phyloP scores from a whole-genome alignment of 495 filamentous ascomycete genomes.

The Podospora pseudoanserina region DNA sequence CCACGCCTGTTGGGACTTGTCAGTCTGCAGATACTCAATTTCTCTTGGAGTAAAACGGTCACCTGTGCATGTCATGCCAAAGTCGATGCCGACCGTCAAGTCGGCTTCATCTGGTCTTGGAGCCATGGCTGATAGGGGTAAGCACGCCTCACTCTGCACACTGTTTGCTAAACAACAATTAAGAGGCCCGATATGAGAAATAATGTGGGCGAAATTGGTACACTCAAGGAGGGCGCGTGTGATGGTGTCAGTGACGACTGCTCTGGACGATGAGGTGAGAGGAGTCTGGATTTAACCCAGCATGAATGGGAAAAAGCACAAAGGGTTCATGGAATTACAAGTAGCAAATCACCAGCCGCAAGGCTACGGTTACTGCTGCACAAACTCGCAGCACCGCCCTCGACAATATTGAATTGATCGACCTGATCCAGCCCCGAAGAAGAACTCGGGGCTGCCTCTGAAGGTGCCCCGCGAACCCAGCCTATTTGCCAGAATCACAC shows the following conservation, averaged over 20 bases:
- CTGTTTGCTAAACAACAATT: background rate
- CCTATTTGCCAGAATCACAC: background rate
- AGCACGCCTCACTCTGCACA: background rate
- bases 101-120: background rate
- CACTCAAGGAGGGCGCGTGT: background rate
- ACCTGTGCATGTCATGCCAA: constrained; percentile 9
- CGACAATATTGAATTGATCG: background rate
- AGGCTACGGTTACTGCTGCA: background rate
- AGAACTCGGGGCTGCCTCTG: background rate
- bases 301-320: background rate
- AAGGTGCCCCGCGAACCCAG: background rate
- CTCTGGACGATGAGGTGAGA: background rate
- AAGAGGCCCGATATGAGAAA: background rate
- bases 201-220: background rate
- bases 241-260: too few relatives aligned
- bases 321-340: background rate
- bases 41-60: background rate
- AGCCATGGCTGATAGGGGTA: background rate
- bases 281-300: background rate
- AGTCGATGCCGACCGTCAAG: background rate
- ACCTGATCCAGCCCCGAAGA: background rate
- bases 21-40: background rate
- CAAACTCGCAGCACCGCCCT: background rate
- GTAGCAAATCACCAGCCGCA: background rate
- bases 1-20: background rate